A percentile compares a stretch with the other conserved stretches of the same genome.
phyloP scores from a whole-genome alignment of 2,329 filamentous ascomycete genomes.

The Trichoderma endophyticum region DNA sequence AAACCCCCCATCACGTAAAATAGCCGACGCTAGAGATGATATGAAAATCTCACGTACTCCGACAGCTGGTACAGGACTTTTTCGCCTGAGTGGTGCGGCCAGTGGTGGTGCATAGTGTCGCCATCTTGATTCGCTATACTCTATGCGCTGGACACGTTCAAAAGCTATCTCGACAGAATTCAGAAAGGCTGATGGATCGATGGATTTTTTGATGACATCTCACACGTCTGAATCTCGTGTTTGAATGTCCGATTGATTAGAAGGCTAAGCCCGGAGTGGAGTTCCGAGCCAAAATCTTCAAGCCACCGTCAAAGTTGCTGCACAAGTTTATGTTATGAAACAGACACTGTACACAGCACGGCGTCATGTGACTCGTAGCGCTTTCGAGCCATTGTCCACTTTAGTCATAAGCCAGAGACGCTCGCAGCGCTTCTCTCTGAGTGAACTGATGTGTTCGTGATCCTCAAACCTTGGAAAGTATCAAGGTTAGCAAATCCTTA shows the following conservation, averaged over 20 bases:
- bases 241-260: not conserved
- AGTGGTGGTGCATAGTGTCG: not conserved
- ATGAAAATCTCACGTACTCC: conserved; percentile 10
- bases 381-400: not conserved
- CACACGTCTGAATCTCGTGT: not conserved
- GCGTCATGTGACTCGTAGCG: not conserved
- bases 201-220: not conserved
- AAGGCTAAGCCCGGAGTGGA: not conserved
- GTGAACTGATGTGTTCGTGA: not conserved
- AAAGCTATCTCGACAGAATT: not conserved
- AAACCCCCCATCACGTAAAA: not conserved
- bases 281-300: not conserved
- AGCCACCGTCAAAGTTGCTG: not conserved
- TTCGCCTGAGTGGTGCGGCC: not conserved
- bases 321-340: not conserved
- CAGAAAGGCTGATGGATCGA: not conserved
- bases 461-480: not conserved
- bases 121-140: not conserved
- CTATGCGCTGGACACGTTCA: not conserved
- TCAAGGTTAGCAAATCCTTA: not conserved
- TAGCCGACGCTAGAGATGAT: not conserved
- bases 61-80: conserved; percentile 12
- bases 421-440: not conserved
- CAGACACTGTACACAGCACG: not conserved
- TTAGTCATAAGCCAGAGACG: not conserved